Evolutionary conservation across 495 filamentous ascomycete species (phyloP), one percentile per base, ranked within the genome.

Genomic region (Xylaria scruposa): DNA sequence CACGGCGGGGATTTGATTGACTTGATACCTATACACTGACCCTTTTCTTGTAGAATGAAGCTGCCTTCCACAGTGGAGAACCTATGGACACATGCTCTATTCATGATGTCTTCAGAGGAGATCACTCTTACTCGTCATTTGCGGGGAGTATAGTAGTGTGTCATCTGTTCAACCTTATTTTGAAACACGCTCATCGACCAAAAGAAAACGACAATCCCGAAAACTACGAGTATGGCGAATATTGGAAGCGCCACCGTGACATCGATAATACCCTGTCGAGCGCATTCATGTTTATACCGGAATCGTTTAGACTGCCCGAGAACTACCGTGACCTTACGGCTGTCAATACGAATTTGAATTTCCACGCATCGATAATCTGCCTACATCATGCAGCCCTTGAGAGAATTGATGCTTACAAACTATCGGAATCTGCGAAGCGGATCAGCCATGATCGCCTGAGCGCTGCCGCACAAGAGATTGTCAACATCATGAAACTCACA

Each of bases 211-310:
- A 85, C 56, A 73, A 71, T 10, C 81, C 82, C 4, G 78, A 83
- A 4, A 80, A 85, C 63, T 68, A 75, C 15, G 74, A 84, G 33
- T 72, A 78, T 51, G 84, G 83, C 26, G 72, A 70, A 33, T 85
- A 79, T 66, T 86, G 84, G 84, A 77, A 81, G 44, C 82, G 83
- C 9, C 84, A 86, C 59, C 77, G 84, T 17, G 79, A 85, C 29
- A 77, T 86, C 49, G 84, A 86, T 74, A 85, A 83, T 24, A 78
- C 70, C 1, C 76, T 86, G 1, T 82, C 82, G 8, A 83, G 76
- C 67, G 76, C 79, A 2, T 86, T 86, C 70, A 84, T 86, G 82
- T 84, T 79, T 67, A 70, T 86, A 6, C 84, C 84, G 4, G 81
- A 82, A 51, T 75, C 72, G 17, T 81, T 84, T 51, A 75, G 83